phyloP scores from a whole-genome alignment of 2,329 filamentous ascomycete genomes.

The Nannizzia gypsea region DNA sequence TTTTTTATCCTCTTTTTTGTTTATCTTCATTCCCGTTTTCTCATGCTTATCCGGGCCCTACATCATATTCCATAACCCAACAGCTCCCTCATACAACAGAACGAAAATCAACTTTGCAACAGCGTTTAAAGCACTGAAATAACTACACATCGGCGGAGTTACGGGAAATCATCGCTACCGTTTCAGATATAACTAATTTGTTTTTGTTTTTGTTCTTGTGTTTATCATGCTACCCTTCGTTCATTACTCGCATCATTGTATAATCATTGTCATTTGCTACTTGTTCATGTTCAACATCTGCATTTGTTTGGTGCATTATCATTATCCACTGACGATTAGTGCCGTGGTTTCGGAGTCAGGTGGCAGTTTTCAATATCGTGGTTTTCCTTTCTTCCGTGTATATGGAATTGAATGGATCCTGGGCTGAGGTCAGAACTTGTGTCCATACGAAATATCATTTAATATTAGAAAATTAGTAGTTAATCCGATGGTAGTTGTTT shows the following conservation, averaged over 20 bases:
- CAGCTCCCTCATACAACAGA: background rate
- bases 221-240: background rate
- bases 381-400: too few species aligned
- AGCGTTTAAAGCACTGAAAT: background rate
- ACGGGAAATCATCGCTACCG: background rate
- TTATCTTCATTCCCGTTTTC: too few species aligned
- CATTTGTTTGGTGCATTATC: conserved; percentile 54
- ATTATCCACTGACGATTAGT: too few species aligned
- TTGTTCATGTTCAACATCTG: conserved; percentile 44
- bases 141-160: background rate
- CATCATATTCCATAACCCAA: background rate
- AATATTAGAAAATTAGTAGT: too few species aligned
- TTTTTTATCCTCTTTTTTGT: conserved; percentile 4
- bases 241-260: background rate
- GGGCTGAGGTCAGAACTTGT: too few species aligned
- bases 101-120: background rate
- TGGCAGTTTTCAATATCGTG: too few species aligned
- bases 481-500: too few species aligned
- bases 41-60: background rate
- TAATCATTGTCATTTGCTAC: too few species aligned
- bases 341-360: too few species aligned
- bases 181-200: background rate
- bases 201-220: background rate
- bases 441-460: too few species aligned
- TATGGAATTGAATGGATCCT: too few species aligned